Evolutionary conservation across 2,329 filamentous ascomycete species (phyloP).

Genomic region (Truncatella angustata): DNA sequence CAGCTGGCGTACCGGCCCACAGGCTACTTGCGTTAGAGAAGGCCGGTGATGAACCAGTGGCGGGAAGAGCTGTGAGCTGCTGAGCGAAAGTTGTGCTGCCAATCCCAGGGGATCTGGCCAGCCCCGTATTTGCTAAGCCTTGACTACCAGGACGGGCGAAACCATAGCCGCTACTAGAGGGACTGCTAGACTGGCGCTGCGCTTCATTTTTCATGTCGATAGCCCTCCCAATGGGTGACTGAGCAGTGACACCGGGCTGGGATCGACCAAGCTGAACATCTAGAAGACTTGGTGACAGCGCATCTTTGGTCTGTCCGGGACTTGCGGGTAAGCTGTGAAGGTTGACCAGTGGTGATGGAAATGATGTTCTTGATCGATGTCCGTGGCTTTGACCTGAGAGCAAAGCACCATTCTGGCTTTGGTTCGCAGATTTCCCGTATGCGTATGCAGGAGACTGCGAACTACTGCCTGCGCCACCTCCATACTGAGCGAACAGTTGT

Average conservation of each 20-base stretch:
- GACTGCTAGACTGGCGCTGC: background rate
- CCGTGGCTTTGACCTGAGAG: background rate
- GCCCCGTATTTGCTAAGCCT: background rate
- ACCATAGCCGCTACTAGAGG: background rate
- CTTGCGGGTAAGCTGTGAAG: background rate
- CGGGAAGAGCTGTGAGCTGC: background rate
- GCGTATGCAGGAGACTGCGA: background rate
- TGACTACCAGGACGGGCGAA: background rate
- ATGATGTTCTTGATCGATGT: background rate
- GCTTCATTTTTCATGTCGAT: background rate
- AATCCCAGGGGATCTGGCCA: background rate
- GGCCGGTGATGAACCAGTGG: background rate
- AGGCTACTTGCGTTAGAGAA: conserved; percentile 32
- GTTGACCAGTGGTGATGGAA: background rate
- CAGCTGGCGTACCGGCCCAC: conserved; percentile 44
- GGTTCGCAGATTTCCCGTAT: background rate
- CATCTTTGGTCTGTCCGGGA: background rate
- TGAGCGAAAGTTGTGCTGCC: background rate
- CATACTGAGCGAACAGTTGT: conserved; percentile 11
- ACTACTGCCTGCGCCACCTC: background rate
- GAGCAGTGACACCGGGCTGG: background rate
- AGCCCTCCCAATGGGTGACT: background rate
- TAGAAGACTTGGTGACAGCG: background rate
- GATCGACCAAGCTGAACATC: background rate
- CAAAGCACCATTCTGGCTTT: background rate